phyloP scores from a whole-genome alignment of 1,284 basidiomycete species.

The Ustilago loliicola region DNA sequence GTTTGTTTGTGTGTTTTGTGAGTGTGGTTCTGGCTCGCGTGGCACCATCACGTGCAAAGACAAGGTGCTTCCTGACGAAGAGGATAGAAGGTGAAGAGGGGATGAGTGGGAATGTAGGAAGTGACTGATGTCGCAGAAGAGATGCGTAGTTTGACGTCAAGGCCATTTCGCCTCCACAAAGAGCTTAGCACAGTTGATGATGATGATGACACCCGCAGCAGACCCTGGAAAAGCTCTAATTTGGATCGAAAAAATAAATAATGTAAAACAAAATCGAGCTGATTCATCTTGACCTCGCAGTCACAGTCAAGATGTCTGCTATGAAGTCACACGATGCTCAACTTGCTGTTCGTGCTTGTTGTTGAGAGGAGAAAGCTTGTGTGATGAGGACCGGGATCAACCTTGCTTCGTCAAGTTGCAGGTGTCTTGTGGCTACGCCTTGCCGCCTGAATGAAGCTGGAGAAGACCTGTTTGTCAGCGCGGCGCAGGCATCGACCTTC shows the following conservation, averaged over 20 bases:
- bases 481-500: too few relatives aligned
- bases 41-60: background rate
- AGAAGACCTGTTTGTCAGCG: too few relatives aligned
- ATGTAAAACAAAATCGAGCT: background rate
- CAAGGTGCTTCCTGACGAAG: background rate
- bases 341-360: too few relatives aligned
- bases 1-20: slow-evolving; percentile 1
- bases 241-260: background rate
- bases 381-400: too few relatives aligned
- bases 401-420: too few relatives aligned
- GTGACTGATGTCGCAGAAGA: background rate
- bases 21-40: slow-evolving; percentile 3
- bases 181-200: background rate
- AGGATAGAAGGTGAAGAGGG: background rate
- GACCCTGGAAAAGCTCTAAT: background rate
- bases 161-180: background rate
- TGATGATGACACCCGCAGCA: background rate
- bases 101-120: background rate
- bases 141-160: slow-evolving; percentile 10
- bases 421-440: too few relatives aligned
- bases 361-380: too few relatives aligned
- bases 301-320: background rate
- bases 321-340: slow-evolving; percentile 22
- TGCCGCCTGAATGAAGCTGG: too few relatives aligned
- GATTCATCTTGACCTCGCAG: background rate